Evolutionary conservation across 176 grass and related monocot species (phyloP), one percentile per base, ranked within the genome.

Genomic region (Tillandsia fasciculata): DNA sequence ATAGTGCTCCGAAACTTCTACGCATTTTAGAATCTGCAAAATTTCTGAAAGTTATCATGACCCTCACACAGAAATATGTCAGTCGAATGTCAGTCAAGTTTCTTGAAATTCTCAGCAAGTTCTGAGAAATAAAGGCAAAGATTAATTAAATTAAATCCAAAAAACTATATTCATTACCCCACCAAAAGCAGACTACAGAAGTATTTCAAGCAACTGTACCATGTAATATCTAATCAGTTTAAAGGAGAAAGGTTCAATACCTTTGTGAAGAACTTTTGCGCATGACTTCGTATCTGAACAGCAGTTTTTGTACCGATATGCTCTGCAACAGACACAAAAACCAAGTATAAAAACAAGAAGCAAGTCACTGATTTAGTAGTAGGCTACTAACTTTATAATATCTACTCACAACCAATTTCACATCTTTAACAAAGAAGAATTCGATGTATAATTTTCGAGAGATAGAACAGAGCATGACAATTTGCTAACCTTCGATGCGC

Each of bases 251-350:
- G 57, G 73, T 76, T 73, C 76, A 51, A 69, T 81, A 97, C 94
- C 94, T 97, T 97, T 33, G 86, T 92, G 84, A 92, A 97, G 94
- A 92, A 90, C 77, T 97, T 97, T 83, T 97, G 94, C 71, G 94
- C 94, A 72, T 92, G 94, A 86, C 94, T 92, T 82, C 94, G 87
- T 75, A 92, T 97, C 76, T 97, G 94, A 74, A 92, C 89, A 61
- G 94, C 94, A 0, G 94, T 97, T 65, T 97, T 97, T 77, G 94
- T 97, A 67, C 89, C 94, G 77, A 97, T 84, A 78, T 97, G 89
- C 79, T 97, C 94, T 97, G 87, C 64, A 69, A 77, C 53, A 85
- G 23, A 78, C 49, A 69, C 61, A 10, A 48, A 24, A 83, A 72
- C 48, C 1, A 64, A 76, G 66, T 75, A 80, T 17, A 67, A 80